Evolutionary conservation across 2,329 filamentous ascomycete genomes (phyloP), one percentile per base, ranked within the genome.

Genomic region (Escovopsis sp.): DNA sequence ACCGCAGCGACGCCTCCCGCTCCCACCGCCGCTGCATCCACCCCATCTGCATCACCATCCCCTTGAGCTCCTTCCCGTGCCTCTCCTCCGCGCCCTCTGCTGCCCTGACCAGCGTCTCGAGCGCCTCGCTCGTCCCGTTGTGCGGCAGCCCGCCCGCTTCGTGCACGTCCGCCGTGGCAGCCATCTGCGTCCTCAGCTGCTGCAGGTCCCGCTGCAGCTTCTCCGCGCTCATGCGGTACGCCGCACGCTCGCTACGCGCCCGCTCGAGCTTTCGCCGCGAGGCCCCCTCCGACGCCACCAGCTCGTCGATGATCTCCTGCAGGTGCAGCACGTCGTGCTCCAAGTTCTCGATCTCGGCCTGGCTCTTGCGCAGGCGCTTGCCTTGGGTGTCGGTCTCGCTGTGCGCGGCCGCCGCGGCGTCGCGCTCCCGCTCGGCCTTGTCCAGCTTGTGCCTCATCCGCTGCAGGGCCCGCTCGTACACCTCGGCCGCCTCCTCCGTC

Each of bases 21-120:
- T 74, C 70, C 61, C 81, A 82, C 35, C 79, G 75, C 2, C 84
- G 83, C 48, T 86, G 76, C 54, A 96, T 74, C 76, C 83, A 96
- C 49, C 86, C 73, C 53, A 96, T 88, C 59, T 96, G 87, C 60
- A 90, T 81, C 35, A 75, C 72, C 51, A 96, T 68, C 14, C 88
- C 88, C 45, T 77, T 74, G 35, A 94, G 63, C 59, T 92, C 83
- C 55, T 76, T 77, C 48, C 68, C 63, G 54, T 90, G 83, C 31
- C 71, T 65, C 45, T 72, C 73, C 48, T 85, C 76, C 31, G 79
- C 75, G 34, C 69, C 64, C 46, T 72, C 65, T 25, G 68, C 66
- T 1, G 67, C 68, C 3, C 68, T 65, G 40, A 73, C 66, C 13
- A 72, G 63, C n/a, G 67, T 68, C 45, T 74, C 68, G 33, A 73